Base-by-base conservation (phyloP, 2,329 filamentous ascomycete genomes). In the Grosmannia penicillata region DNA sequence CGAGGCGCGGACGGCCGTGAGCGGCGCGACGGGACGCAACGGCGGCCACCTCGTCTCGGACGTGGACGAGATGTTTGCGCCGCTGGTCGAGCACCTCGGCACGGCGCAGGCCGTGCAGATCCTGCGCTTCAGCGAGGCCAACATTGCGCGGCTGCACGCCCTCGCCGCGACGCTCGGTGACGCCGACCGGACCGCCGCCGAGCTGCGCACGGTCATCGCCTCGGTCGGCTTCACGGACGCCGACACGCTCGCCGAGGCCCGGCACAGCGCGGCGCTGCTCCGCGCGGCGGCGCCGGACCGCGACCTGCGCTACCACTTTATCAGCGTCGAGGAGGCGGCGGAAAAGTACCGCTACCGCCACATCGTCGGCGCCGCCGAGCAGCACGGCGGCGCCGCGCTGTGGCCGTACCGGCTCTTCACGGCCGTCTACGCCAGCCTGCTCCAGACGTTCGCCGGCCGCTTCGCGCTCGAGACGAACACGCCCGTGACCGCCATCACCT, bases 361-460 rank as follows among this genome's bases (percentile, higher is more conserved):
- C 10, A 18, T 27, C 19, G 37, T 46, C 2, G 46, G 41, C 10
- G 43, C 24, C 24, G 14, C 14, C 24, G 14, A 6, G 10, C 33
- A 48, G 4, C 45, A 38, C 8, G 39, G 58, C 2, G 62, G 58
- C 2, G 62, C 56, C 3, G 56, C 57, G 6, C 46, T 62, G 1
- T 62, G 54, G 53, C 57, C 61, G 1, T 64, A 60, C 40, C 41
- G 56, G 9, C 51, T 65, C 14, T 51, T 62, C 4, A 56, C 53
- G 5, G 52, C 49, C 2, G 40, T 58, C 14, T 58, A 57, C 42
- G 43, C 51, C 8, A 42, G 48, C 5, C 51, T 65, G 4, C 46
- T 56, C 10, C 24, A 38, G 6, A 43, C 44, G 3, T 50, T 53
- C 35, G 39, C 42, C 2, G 38, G 42, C 1, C 51, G 37, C n/a